Percentiles rank a stretch among this genome's conserved stretches.
These are phyloP conservation scores for Liquidambar formosana DNA, from an alignment of 164 flowering plant genomes.

Conservation along the genomic window DNA sequence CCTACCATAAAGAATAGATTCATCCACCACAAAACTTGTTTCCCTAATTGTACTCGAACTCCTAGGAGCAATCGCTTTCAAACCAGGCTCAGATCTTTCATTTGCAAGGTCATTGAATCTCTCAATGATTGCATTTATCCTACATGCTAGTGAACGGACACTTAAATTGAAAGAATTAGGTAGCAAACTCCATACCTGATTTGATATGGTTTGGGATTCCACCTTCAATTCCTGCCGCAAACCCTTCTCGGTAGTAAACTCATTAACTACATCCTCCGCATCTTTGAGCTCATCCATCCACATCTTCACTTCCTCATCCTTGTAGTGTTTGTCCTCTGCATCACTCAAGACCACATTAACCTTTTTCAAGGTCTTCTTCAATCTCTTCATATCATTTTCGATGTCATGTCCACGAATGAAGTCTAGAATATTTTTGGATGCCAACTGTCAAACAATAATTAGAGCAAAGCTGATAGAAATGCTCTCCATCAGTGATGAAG, in stretches of 20 bases:
- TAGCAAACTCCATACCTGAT: too few relatives aligned
- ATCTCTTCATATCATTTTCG: not conserved
- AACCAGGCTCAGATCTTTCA: conserved; percentile 6
- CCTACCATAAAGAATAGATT: conserved; percentile 17
- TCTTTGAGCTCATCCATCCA: conserved; percentile 24
- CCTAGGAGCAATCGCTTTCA: not conserved
- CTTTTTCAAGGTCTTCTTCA: not conserved
- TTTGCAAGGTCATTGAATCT: conserved; percentile 8
- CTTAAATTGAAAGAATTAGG: not conserved
- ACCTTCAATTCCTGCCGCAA: not conserved
- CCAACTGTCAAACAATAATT: conserved; percentile 20
- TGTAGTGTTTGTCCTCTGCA: conserved; percentile 26
- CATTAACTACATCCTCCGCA: conserved; percentile 24
- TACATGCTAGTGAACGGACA: not conserved
- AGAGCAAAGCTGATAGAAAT: conserved; percentile 14
- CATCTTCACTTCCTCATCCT: not conserved
- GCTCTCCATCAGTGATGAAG: conserved; percentile 10
- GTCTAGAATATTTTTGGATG: conserved; percentile 7
- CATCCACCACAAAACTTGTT: conserved; percentile 12
- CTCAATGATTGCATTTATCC: conserved; percentile 6
- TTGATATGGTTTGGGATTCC: too few relatives aligned
- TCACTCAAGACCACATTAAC: conserved; percentile 15
- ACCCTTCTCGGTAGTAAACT: conserved; percentile 16
- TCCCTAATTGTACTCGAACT: not conserved
- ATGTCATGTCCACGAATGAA: conserved; percentile 4